These are phyloP conservation scores for Dendrobium chrysotoxum DNA, from an alignment of 106 monocot species.

Conservation along the genomic window DNA sequence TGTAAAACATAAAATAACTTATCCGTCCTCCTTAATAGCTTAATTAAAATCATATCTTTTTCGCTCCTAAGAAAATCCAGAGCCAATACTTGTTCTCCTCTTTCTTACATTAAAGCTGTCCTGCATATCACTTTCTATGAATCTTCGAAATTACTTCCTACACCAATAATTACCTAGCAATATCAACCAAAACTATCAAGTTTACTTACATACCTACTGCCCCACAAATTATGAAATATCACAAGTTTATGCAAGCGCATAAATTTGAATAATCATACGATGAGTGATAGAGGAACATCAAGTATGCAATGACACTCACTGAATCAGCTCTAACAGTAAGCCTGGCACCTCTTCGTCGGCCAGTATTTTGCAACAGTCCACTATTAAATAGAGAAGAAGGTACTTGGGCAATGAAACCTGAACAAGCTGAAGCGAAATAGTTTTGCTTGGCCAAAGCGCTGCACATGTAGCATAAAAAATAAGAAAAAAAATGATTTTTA, in stretches of 20 bases:
- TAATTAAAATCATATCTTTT: not conserved
- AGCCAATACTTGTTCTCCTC: not conserved
- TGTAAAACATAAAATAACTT: not conserved
- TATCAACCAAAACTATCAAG: not conserved
- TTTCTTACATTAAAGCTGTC: not conserved
- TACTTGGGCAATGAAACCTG: slow-evolving; percentile 23
- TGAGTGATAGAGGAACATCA: not conserved
- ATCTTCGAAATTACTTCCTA: not conserved
- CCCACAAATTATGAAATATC: not conserved
- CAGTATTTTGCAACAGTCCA: slow-evolving; percentile 26
- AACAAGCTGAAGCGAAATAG: slow-evolving; percentile 27
- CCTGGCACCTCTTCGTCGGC: slow-evolving; percentile 28
- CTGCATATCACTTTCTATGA: not conserved
- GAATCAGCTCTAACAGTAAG: slow-evolving; percentile 76
- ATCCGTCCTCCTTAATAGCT: not conserved
- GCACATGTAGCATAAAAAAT: slow-evolving; percentile 10
- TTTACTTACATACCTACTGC: not conserved
- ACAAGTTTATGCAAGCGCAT: no score
- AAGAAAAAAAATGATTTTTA: not conserved
- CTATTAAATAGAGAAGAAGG: slow-evolving; percentile 28
- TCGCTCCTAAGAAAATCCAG: not conserved
- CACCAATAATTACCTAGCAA: not conserved
- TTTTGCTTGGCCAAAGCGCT: slow-evolving; percentile 30
- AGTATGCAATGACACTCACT: slow-evolving; percentile 34
- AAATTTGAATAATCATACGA: not conserved